These are phyloP conservation scores for Paramecium primaurelia DNA, from an alignment of 73 alveolate species.

Conservation along the genomic window DNA sequence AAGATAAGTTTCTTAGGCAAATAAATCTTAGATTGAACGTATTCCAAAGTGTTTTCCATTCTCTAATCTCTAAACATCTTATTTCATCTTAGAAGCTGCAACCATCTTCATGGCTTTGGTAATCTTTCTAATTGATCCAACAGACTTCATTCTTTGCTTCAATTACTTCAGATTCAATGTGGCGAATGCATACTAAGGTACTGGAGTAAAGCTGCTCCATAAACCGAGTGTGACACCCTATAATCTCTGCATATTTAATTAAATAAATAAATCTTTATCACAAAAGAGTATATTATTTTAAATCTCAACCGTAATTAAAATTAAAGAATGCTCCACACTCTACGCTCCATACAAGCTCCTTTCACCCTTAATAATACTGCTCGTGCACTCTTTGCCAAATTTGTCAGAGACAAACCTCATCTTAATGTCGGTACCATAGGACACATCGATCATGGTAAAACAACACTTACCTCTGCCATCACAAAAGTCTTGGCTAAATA, in stretches of 20 bases:
- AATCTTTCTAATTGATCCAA: conserved; percentile 81
- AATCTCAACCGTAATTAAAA: conserved; percentile 42
- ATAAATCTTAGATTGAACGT: conserved; percentile 73
- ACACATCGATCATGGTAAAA: conserved; percentile 97
- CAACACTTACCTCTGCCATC: conserved; percentile 95
- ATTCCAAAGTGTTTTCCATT: conserved; percentile 80
- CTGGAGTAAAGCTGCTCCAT: conserved; percentile 41
- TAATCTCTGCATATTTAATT: conserved; percentile 32
- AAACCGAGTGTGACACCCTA: conserved; percentile 17
- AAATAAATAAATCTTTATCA: neutral
- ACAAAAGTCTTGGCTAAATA: conserved; percentile 72
- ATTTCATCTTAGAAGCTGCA: conserved; percentile 89
- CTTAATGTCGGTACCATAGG: conserved; percentile 95
- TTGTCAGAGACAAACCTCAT: conserved; percentile 88
- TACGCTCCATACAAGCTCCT: neutral
- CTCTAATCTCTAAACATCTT: conserved; percentile 74
- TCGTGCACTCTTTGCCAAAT: conserved; percentile 74
- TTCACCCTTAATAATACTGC: neutral
- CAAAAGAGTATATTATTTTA: neutral
- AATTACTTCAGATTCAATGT: conserved; percentile 79
- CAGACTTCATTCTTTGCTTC: conserved; percentile 83
- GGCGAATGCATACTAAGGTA: conserved; percentile 57
- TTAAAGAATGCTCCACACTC: conserved; percentile 25
- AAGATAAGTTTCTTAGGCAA: conserved; percentile 78
- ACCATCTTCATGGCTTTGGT: conserved; percentile 96